phyloP scores from a whole-genome alignment of 148 eudicot species.

The Rhododendron ovatum region DNA sequence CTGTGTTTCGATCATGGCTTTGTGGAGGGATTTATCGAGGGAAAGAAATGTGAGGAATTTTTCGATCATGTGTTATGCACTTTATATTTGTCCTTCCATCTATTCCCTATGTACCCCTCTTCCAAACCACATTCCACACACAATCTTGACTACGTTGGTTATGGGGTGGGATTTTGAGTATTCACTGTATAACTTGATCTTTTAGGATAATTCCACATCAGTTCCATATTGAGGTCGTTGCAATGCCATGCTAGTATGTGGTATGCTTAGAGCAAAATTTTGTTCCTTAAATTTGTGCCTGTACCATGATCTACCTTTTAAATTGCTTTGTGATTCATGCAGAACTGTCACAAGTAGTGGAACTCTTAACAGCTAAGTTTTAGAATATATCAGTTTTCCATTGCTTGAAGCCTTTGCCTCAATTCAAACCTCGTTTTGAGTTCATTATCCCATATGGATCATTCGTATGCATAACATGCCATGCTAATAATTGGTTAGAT shows the following conservation, averaged over 20 bases:
- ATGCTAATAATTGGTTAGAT: background rate
- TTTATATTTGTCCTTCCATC: background rate
- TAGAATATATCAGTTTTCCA: background rate
- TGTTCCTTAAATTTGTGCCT: background rate
- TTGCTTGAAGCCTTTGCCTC: background rate
- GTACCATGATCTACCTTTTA: background rate
- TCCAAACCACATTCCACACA: background rate
- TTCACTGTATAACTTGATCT: background rate
- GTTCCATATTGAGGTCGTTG: background rate
- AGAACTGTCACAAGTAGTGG: background rate
- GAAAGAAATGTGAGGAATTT: too few relatives aligned
- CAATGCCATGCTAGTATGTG: background rate
- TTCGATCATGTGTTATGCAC: background rate
- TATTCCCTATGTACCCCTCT: background rate
- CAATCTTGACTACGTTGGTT: background rate
- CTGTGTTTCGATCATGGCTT: background rate
- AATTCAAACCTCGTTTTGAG: background rate
- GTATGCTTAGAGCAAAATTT: background rate
- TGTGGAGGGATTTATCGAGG: background rate
- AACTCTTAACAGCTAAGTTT: background rate
- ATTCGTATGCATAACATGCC: slow-evolving; percentile 1
- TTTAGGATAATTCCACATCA: background rate
- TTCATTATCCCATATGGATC: background rate
- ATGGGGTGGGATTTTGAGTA: background rate
- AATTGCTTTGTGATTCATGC: background rate